Conservation (phyloP, 108 stramenopile species). For the Fragilariopsis cylindrus region DNA sequence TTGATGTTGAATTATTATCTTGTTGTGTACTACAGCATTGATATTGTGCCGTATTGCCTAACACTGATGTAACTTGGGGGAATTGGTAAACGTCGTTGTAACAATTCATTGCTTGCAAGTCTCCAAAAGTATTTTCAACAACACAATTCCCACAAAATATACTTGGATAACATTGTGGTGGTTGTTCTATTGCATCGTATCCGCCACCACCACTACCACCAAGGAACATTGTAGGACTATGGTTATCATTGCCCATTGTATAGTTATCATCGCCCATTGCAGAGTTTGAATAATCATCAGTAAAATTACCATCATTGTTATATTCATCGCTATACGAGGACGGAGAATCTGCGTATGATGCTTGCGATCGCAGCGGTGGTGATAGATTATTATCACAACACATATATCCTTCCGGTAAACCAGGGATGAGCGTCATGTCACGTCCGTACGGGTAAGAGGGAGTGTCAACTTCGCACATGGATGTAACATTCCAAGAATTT, state of each 20-base stretch:
- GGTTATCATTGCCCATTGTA: no score
- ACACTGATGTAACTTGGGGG: background rate
- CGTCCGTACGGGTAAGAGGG: background rate
- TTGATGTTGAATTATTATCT: no score
- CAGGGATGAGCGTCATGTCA: background rate
- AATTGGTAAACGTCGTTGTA: background rate
- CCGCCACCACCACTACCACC: background rate
- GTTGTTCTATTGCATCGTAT: background rate
- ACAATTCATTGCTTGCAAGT: slow-evolving; percentile 7
- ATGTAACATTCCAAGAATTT: background rate
- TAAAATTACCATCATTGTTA: background rate
- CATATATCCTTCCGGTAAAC: background rate
- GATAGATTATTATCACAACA: background rate
- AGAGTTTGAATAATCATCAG: no score
- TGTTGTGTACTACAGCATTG: background rate
- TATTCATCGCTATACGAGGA: background rate
- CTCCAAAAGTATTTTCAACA: slow-evolving; percentile 2
- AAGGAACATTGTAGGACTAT: background rate
- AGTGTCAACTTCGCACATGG: background rate
- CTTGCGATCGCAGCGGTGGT: background rate
- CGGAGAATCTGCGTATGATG: no score
- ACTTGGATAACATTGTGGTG: background rate
- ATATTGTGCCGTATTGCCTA: slow-evolving; percentile 6
- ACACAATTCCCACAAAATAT: background rate
- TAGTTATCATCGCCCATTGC: no score